Base-by-base conservation (phyloP, 2,329 filamentous ascomycete species). In the Botrytis pseudocinerea region DNA sequence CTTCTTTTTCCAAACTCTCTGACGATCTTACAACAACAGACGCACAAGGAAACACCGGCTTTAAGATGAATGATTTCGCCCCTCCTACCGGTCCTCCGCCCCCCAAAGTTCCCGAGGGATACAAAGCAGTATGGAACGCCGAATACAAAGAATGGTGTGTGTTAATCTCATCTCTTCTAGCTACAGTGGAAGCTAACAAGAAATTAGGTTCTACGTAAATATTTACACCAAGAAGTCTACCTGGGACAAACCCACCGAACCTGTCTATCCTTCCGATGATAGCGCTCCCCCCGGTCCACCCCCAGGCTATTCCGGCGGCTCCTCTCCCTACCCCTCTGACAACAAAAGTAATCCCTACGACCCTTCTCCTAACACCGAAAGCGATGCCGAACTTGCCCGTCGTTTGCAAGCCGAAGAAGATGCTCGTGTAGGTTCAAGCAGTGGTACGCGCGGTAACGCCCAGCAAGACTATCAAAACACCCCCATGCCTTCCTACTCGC, bases 171-270 rank as follows among this genome's bases (percentile, higher is more conserved):
- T 32, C 35, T 6, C 18, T 1, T 32, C 10, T n/a, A n/a, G 46
- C 12, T n/a, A 69, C n/a, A 32, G 60, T 74, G 73, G 65, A 35
- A 68, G 32, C 9, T 60, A n/a, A 60, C n/a, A 28, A 35, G 14
- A 40, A n/a, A 46, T 12, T 76, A 94, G 92, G 91, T 97, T 96
- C 88, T 98, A 93, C 84, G 92, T 97, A 74, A 96, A 98, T 84
- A 89, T 92, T 75, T 89, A 91, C 82, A 97, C 94, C 76, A 96
- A 96, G 80, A 87, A 92, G 80, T 97, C 95, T 8, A 92, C 95
- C 87, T 98, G 95, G 95, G 92, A 97, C 7, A 91, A 89, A 77
- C 94, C 94, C 28, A 93, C 90, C 54, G 87, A 87, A 70, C 91
- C 92, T 61, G 89, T 90, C 70, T 87, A 88, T 76, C 85, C 89